Evolutionary conservation across 192 early-diverging fungal genomes (phyloP).

Genomic region (Coemansia sp.): DNA sequence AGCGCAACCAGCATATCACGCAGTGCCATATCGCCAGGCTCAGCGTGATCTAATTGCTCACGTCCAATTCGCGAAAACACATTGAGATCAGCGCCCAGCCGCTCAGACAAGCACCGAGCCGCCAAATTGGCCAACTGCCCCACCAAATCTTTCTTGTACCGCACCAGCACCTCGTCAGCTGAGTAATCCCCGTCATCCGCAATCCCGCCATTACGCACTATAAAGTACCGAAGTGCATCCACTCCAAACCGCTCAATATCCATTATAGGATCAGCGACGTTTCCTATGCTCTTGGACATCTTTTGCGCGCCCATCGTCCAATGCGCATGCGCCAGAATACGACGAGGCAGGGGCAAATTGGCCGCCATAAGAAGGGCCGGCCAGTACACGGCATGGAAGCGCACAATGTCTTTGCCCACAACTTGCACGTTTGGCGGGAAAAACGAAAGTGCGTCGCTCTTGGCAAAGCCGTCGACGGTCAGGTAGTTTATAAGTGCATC

Average conservation of each 20-base stretch:
- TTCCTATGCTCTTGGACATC: conserved; percentile 95
- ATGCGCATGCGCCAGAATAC: conserved; percentile 91
- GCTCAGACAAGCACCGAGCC: conserved; percentile 61
- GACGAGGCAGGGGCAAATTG: conserved; percentile 68
- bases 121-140: conserved; percentile 85
- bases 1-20: conserved; percentile 23
- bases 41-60: conserved; percentile 6
- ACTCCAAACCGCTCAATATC: conserved; percentile 73
- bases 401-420: conserved; percentile 94
- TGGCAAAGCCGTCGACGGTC: conserved; percentile 84
- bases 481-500: conserved; percentile 94
- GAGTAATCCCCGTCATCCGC: conserved; percentile 84
- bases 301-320: conserved; percentile 88
- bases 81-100: conserved; percentile 32
- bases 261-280: conserved; percentile 84
- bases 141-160: conserved; percentile 77
- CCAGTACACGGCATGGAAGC: conserved; percentile 98
- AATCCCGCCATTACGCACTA: conserved; percentile 89
- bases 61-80: conserved; percentile 26
- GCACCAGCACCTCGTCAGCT: conserved; percentile 59
- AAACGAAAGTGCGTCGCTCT: conserved; percentile 39
- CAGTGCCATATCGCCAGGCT: neutral
- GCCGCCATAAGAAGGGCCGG: conserved; percentile 94
- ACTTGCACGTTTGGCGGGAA: conserved; percentile 82
- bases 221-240: conserved; percentile 85